A percentile compares a stretch with the other conserved stretches of the same genome.
Evolutionary conservation across 352 stramenopile species (phyloP).

Genomic region (Thalassiosira allenii): DNA sequence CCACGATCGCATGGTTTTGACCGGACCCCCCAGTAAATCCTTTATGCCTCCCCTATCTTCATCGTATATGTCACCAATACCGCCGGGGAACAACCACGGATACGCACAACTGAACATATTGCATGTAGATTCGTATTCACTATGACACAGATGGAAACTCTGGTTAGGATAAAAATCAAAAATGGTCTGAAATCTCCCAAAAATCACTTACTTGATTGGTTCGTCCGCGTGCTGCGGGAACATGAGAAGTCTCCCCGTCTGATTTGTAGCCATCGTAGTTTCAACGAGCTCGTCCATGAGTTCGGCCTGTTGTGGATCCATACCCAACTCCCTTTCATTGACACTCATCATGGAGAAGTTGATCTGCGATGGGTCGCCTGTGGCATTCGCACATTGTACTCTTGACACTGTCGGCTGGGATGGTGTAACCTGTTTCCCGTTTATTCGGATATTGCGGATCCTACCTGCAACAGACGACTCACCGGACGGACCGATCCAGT

Average conservation of each 20-base stretch:
- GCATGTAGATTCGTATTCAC: slow-evolving; percentile 20
- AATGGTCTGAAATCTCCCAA: too few species aligned
- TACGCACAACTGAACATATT: slow-evolving; percentile 30
- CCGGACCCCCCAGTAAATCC: too few species aligned
- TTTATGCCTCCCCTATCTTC: slow-evolving; percentile 13
- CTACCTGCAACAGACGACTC: slow-evolving; percentile 37
- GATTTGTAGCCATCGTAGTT: neutral
- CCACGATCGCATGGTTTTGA: slow-evolving; percentile 18
- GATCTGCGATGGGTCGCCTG: neutral
- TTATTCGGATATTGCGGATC: neutral
- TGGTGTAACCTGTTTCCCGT: slow-evolving; percentile 12
- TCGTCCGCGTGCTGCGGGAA: slow-evolving; percentile 24
- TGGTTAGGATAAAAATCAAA: neutral
- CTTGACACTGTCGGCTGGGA: neutral
- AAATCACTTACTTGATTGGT: slow-evolving; percentile 20
- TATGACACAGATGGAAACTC: slow-evolving; percentile 2
- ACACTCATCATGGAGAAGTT: neutral
- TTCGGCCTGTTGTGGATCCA: neutral
- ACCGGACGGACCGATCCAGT: too few species aligned
- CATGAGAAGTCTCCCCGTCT: slow-evolving; percentile 3
- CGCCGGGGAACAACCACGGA: slow-evolving; percentile 47
- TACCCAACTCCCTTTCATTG: slow-evolving; percentile 1
- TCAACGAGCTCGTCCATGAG: slow-evolving; percentile 13
- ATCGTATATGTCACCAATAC: slow-evolving; percentile 43
- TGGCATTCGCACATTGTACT: neutral